Conservation (phyloP, 306 rosid genomes). For the Fragaria vesca region DNA sequence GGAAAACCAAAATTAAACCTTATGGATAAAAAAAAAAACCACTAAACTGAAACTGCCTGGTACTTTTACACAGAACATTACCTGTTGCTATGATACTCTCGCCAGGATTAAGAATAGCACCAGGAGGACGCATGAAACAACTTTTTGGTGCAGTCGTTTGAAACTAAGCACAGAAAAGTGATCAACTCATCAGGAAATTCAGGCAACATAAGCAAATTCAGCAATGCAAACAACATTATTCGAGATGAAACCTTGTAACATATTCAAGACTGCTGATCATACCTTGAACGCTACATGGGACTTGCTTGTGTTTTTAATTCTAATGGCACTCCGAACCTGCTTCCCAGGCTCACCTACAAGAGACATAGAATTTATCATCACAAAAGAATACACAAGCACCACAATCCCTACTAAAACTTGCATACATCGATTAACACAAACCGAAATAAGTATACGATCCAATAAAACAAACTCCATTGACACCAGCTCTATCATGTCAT, state of each 20-base stretch:
- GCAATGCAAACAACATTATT: neutral
- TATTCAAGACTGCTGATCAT: conserved; percentile 4
- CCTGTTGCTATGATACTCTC: conserved; percentile 97
- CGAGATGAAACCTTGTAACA: neutral
- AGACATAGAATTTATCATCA: conserved; percentile 5
- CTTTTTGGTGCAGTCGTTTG: conserved; percentile 99
- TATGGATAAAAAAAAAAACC: neutral
- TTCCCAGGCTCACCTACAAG: conserved; percentile 90
- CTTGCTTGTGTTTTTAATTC: conserved; percentile 87
- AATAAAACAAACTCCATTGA: neutral
- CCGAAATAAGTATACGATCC: neutral
- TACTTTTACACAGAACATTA: conserved; percentile 28
- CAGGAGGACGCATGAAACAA: conserved; percentile 99
- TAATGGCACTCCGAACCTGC: conserved; percentile 95
- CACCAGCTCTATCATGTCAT: neutral
- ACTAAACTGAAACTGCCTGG: neutral
- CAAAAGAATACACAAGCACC: neutral
- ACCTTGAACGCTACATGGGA: conserved; percentile 96
- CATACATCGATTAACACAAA: conserved; percentile 6
- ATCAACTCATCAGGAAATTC: conserved; percentile 24
- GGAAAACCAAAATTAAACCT: neutral
- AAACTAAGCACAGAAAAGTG: conserved; percentile 47
- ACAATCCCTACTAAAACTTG: neutral
- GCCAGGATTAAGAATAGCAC: conserved; percentile 93
- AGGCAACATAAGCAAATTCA: neutral